phyloP scores from a whole-genome alignment of 495 filamentous ascomycete species.

The Aspergillus avenaceus region DNA sequence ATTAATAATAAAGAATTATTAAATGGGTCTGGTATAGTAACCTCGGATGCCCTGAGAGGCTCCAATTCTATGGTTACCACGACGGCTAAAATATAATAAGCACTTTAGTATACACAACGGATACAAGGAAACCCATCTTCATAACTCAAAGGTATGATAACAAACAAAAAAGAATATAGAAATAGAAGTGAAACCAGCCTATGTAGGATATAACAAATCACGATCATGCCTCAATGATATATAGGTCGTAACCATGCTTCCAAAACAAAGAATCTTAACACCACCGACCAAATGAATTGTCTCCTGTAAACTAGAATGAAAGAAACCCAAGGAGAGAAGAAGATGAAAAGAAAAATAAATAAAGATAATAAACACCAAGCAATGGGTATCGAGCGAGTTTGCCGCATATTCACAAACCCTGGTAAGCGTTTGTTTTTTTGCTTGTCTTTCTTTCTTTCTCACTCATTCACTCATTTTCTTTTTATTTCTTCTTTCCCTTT shows the following conservation, averaged over 20 bases:
- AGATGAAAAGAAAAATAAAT: neutral
- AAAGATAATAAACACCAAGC: slow-evolving; percentile 14
- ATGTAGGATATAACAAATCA: neutral
- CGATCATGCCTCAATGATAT: neutral
- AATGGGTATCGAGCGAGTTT: slow-evolving; percentile 35
- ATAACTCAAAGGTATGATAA: too few relatives aligned
- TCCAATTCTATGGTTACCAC: too few relatives aligned
- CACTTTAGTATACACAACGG: neutral
- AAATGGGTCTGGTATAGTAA: neutral
- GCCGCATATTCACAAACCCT: slow-evolving; percentile 12
- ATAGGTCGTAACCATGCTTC: neutral
- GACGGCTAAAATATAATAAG: too few relatives aligned
- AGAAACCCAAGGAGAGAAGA: neutral
- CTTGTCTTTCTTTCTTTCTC: neutral
- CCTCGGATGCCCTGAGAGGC: neutral
- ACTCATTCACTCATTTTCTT: neutral
- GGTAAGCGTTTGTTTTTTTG: slow-evolving; percentile 8
- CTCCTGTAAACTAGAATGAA: neutral
- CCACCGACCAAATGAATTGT: neutral
- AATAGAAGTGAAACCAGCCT: neutral
- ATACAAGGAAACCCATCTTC: neutral
- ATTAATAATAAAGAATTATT: neutral
- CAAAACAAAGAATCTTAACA: neutral
- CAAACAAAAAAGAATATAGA: too few relatives aligned
- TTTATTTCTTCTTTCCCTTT: too few relatives aligned